Evolutionary conservation across 352 stramenopile genomes (phyloP), one percentile per base, ranked within the genome.

Genomic region (Phytophthora fragariaefolia): DNA sequence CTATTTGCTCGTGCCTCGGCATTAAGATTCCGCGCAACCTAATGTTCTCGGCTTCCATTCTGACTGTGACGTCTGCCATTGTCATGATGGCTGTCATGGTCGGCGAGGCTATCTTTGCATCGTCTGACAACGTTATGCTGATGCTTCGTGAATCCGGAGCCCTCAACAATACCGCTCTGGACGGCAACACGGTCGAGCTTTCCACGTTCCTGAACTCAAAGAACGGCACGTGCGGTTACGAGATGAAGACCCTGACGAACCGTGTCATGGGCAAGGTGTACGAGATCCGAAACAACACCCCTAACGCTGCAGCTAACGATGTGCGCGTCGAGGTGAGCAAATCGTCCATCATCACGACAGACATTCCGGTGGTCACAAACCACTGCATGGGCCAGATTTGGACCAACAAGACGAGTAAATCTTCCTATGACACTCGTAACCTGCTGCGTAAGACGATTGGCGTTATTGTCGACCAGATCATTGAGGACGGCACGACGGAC

Each of bases 311-410:
- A 13, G 13, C 23, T 2, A 43, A 66, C n/a, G 69, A 76, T 22
- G 58, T 73, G 18, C 69, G 64, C 22, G 69, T 73, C 2, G 42
- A 13, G 2, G 54, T 76, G 26, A 70, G 69, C 64, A 51, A 69
- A 40, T 73, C 69, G 13, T n/a, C 46, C 0, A 64, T 73, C 36
- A 61, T 76, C 18, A 66, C 26, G 6, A 38, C 65, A 0, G 69
- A 73, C 27, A 58, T 76, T 40, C 69, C 69, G 3, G 42, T 46
- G 1, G 54, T 76, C 4, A 76, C 69, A 7, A 76, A 76, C 54
- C 58, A 76, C 48, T 76, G 69, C 34, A 73, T 76, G 69, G 69
- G 69, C 4, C 46, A 79, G 27, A 79, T 77, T 24, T 70, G 51
- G 58, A 36, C 8, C 10, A 76, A 73, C 58, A 69, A 70, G 34